Base-by-base conservation (phyloP, 306 rosid genomes). In the Fagus sylvatica region DNA sequence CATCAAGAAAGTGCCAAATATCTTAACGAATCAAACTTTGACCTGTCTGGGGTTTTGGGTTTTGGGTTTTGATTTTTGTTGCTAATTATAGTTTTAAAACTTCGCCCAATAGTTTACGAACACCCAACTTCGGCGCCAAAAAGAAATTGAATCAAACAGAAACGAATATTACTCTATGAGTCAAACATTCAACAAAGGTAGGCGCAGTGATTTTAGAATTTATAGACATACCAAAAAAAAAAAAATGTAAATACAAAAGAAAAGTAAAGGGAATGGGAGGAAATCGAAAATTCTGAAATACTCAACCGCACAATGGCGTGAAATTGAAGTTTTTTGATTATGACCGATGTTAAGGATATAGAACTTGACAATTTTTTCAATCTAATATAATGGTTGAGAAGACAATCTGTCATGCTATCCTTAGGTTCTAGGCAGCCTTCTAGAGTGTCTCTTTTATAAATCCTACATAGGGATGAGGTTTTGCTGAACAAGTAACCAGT, bases 141-240 rank as follows among this genome's bases (percentile, higher is more conserved):
- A 34, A 53, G 64, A 46, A 78, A 30, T 49, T 28, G 70, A 60
- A 6, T 10, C 4, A 10, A 72, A 22, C 65, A 12, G 57, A 67
- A 34, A n/a, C 28, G 28, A 22, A 22, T 22, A 22, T 22, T 22
- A 22, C 28, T 22, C 28, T 0, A 22, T 19, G 37, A 7, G 69
- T 7, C n/a, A 70, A 61, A 57, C 7, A 73, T 91, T 88, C 91
- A 88, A 88, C 78, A 85, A 82, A 80, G 76, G 73, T 61, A 78
- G 89, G 81, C 83, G 80, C 79, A 4, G 76, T 49, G 70, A 54
- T 71, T 67, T 75, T 74, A 67, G 80, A 64, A 22, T 22, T 22
- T 22, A 22, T 22, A 22, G 28, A 22, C 28, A 22, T 22, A 22
- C 28, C 28, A 22, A 22, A 22, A 22, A 51, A 7, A 32, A 7